A percentile compares a stretch with the other conserved stretches of the same genome.
phyloP scores from a whole-genome alignment of 2,329 filamentous ascomycete species.

The Fusarium domesticum region DNA sequence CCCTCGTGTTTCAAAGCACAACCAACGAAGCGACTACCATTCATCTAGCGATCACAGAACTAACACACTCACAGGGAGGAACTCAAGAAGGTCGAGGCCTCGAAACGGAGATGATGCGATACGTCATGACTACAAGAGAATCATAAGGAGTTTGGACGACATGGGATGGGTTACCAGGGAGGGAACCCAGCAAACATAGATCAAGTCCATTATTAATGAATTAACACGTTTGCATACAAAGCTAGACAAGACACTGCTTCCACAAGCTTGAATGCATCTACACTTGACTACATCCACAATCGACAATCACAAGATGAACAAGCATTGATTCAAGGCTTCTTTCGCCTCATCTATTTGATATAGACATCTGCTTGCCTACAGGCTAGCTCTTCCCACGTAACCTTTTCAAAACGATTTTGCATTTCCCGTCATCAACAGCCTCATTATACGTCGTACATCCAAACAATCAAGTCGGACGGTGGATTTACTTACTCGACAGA shows the following conservation, averaged over 20 bases:
- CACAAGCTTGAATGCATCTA: too few species aligned
- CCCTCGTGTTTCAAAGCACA: too few species aligned
- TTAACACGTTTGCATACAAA: too few species aligned
- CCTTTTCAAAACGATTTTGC: conserved; percentile 33
- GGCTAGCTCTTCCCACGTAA: conserved; percentile 34
- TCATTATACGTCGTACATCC: conserved; percentile 22
- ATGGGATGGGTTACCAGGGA: conserved; percentile 10
- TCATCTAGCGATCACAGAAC: too few species aligned
- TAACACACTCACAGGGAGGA: conserved; percentile 63
- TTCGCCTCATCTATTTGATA: conserved; percentile 19
- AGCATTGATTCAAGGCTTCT: too few species aligned
- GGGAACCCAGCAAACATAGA: conserved; percentile 15
- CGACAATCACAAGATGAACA: too few species aligned
- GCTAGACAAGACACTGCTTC: too few species aligned
- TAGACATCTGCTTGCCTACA: conserved; percentile 33
- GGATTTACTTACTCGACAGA: conserved; percentile 71
- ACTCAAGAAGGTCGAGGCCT: conserved; percentile 85
- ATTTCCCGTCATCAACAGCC: conserved; percentile 32
- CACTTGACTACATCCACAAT: too few species aligned
- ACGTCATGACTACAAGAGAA: conserved; percentile 19
- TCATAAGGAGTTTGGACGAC: conserved; percentile 18
- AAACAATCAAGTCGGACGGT: conserved; percentile 12
- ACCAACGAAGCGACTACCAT: too few species aligned
- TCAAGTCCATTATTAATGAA: conserved; percentile 21
- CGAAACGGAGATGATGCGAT: conserved; percentile 55